Evolutionary conservation across 306 rosid genomes (phyloP), one percentile per base, ranked within the genome.

Genomic region (Myrica gale): DNA sequence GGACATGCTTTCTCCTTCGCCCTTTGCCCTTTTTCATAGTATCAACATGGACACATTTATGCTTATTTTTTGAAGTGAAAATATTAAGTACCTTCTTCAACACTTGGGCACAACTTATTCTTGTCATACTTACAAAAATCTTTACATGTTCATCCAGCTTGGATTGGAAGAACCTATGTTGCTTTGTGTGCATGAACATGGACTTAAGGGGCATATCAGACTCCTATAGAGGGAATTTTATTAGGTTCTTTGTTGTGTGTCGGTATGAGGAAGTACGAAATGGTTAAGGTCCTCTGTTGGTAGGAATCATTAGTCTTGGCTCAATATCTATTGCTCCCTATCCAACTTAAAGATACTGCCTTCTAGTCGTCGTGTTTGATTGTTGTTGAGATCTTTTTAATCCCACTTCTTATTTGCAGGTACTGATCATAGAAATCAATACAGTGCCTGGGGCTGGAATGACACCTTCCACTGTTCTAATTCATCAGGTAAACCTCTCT

Each of bases 401-500:
- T 63, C 76, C 65, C 71, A 56, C 8, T 7, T 69, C 74, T 15
- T 77, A 13, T 80, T 65, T 62, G 61, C 78, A 94, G 98, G 95
- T 88, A 53, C 71, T 94, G 91, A 79, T 94, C 46, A 94, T 94
- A 48, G 98, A 94, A 82, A 97, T 94, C 74, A 94, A 94, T 74
- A 92, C 98, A 13, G 98, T 94, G 63, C 98, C 98, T n/a, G 97
- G 98, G 63, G 97, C 98, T n/a, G 97, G 98, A 86, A 94, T 94
- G 98, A 92, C 96, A 50, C 97, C 96, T 77, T 94, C 98, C 60
- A 94, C 98, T 46, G 96, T 94, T 80, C 84, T 94, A 81, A 86
- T 92, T 87, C 98, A 94, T 86, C 97, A 92, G 97, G 98, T 92
- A 54, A 82, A 55, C 52, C 41, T 52, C 37, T 55, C 73, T 63